Base-by-base conservation (phyloP, 352 stramenopile genomes). In the Phytophthora europaea region DNA sequence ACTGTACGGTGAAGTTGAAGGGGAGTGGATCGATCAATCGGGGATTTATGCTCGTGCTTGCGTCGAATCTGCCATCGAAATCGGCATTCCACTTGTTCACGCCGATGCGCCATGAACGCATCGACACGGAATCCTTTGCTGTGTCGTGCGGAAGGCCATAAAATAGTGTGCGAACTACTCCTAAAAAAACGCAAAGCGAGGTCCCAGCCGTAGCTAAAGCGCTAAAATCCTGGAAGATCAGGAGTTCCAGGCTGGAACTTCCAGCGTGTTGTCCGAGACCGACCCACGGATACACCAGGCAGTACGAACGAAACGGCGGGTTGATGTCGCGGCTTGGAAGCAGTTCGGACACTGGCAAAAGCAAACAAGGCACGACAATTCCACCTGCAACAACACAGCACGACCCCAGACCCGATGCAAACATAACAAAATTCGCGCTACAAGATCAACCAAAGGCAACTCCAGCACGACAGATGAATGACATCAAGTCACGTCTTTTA, bases 1-100 rank as follows among this genome's bases (percentile, higher is more conserved):
- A n/a, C n/a, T n/a, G n/a, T 43, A 43, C 36, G 5, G 36, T 9
- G 10, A n/a, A 43, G 12, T 43, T 4, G 36, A 43, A 43, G 10
- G 12, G 36, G 5, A 43, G 36, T 36, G 65, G 12, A 73, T 76
- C 40, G 76, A 79, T 7, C 57, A 69, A 3, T 31, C 15, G 9
- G 65, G 72, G 65, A 43, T 50, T 6, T 89, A 88, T 59, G 82
- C 82, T 31, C 50, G 31, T 13, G 75, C 71, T 15, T 90, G 82
- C 53, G 60, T 84, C 16, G 70, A 80, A 23, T 38, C 80, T 0
- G 83, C 65, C 0, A 40, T 47, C 3, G 55, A 54, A 20, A 57
- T 74, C n/a, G 52, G 55, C 28, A 66, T 84, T 4, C 55, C 76
- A 90, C 45, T 66, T 90, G 53, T 75, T 80, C 48, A 71, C 78